Conservation (phyloP, 352 stramenopile species). For the Globisporangium alternatum region DNA sequence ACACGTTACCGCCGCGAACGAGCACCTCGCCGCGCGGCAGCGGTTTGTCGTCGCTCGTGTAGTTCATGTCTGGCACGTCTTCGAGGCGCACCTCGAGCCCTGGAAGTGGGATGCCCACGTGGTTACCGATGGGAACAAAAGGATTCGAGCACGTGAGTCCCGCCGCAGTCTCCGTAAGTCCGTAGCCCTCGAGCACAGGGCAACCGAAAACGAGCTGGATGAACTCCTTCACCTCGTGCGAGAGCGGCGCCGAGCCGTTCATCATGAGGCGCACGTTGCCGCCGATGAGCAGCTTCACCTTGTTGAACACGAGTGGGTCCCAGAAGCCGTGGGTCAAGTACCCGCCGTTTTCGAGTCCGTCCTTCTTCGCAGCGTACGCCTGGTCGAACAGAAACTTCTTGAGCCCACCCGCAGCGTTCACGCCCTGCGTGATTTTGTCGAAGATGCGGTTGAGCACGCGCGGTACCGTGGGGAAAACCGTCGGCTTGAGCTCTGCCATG, state of each 20-base stretch:
- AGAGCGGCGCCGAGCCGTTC: slow-evolving; percentile 90
- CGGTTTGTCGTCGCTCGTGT: not conserved
- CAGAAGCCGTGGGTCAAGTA: slow-evolving; percentile 71
- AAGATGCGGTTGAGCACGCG: slow-evolving; percentile 29
- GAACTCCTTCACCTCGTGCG: slow-evolving; percentile 91
- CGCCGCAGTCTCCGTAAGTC: slow-evolving; percentile 91
- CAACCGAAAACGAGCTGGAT: slow-evolving; percentile 89
- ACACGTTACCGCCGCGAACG: slow-evolving; percentile 4
- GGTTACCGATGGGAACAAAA: slow-evolving; percentile 3
- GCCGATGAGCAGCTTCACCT: slow-evolving; percentile 89
- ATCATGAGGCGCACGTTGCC: slow-evolving; percentile 89
- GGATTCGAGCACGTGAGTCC: slow-evolving; percentile 40
- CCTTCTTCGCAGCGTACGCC: slow-evolving; percentile 78
- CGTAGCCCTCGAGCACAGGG: slow-evolving; percentile 92
- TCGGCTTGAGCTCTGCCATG: slow-evolving; percentile 10
- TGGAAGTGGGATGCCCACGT: slow-evolving; percentile 5
- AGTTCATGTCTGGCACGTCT: slow-evolving; percentile 3
- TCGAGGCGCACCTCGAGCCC: slow-evolving; percentile 1
- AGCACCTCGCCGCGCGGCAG: slow-evolving; percentile 1
- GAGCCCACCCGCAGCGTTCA: slow-evolving; percentile 69
- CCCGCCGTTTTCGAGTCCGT: slow-evolving; percentile 37
- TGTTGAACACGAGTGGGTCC: slow-evolving; percentile 93
- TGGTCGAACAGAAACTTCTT: slow-evolving; percentile 90
- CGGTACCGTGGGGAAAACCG: slow-evolving; percentile 8
- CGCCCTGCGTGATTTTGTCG: slow-evolving; percentile 86